Evolutionary conservation across 495 filamentous ascomycete genomes (phyloP), one percentile per base, ranked within the genome.

Genomic region (Annulohypoxylon bovei): DNA sequence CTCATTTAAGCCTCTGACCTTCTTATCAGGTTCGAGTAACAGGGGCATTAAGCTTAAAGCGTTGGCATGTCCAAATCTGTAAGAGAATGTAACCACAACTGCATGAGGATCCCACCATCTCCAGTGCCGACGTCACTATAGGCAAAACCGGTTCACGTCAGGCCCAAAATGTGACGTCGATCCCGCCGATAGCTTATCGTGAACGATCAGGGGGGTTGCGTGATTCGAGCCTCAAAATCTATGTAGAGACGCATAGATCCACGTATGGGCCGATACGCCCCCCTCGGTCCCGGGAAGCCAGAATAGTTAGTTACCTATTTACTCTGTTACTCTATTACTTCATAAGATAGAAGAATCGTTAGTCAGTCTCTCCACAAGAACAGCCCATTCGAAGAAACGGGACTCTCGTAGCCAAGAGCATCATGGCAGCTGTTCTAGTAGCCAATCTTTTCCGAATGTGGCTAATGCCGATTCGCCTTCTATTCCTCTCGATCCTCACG

Each of bases 21-120:
- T 14, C 23, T 50, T 27, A 50, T 50, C 22, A 23, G 2, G 46
- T 3, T 50, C 8, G 11, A 28, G 23, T 12, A 50, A 37, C 12
- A 50, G 52, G 30, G 30, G 20, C 6, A 55, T 37, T 37, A 55
- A 42, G 33, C 35, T 57, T 57, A 27, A 55, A 57, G 22, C 12
- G 1, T 49, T n/a, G 14, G 25, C 44, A 12, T 56, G 47, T 37
- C 49, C 65, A 42, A 52, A 14, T 68, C 55, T n/a, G 57, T 49
- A 30, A 20, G n/a, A 16, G 18, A 42, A 68, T 68, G 50, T 42
- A 62, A 68, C 49, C 60, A 22, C 23, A 55, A 23, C 47, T 35
- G 46, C 47, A 56, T 33, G 7, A 18, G 6, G n/a, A 59, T 54
- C 35, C 49, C 35, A 44, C 35, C 49, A 53, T 23, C 47, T 9